Conservation (phyloP, 2,329 filamentous ascomycete species). For the Neonectria hederae region DNA sequence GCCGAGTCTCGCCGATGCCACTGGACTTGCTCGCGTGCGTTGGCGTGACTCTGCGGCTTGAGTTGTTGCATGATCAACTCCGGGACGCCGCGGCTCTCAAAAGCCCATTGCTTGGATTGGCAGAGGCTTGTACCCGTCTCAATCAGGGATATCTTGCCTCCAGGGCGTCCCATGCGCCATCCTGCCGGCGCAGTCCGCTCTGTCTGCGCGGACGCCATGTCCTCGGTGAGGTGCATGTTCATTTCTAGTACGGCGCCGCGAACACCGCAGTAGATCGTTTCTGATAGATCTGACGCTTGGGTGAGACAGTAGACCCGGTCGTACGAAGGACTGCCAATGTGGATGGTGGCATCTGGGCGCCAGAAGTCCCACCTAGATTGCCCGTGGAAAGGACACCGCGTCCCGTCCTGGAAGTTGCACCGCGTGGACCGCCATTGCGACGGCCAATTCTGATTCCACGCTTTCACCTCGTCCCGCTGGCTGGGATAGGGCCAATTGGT, state of each 20-base stretch:
- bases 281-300: slow-evolving; percentile 57
- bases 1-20: slow-evolving; percentile 35
- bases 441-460: slow-evolving; percentile 23
- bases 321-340: slow-evolving; percentile 49
- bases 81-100: slow-evolving; percentile 37
- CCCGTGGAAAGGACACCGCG: slow-evolving; percentile 59
- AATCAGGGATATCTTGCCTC: slow-evolving; percentile 39
- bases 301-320: slow-evolving; percentile 57
- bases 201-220: slow-evolving; percentile 17
- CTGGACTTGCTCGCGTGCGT: slow-evolving; percentile 19
- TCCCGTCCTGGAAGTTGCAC: slow-evolving; percentile 49
- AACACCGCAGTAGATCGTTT: slow-evolving; percentile 61
- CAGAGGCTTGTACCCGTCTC: slow-evolving; percentile 47
- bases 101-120: slow-evolving; percentile 32
- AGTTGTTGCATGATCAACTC: slow-evolving; percentile 35
- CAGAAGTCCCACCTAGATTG: slow-evolving; percentile 54
- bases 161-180: slow-evolving; percentile 36
- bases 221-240: slow-evolving; percentile 42
- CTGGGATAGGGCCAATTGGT: slow-evolving; percentile 47
- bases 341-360: slow-evolving; percentile 60
- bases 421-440: slow-evolving; percentile 20
- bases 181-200: slow-evolving; percentile 35
- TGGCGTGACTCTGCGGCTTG: slow-evolving; percentile 9
- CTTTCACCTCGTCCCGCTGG: slow-evolving; percentile 29
- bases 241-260: slow-evolving; percentile 59